Percentiles rank a stretch among this genome's conserved stretches.
Conservation (phyloP, 2,329 filamentous ascomycete species). For the Xylariaceae sp. region DNA sequence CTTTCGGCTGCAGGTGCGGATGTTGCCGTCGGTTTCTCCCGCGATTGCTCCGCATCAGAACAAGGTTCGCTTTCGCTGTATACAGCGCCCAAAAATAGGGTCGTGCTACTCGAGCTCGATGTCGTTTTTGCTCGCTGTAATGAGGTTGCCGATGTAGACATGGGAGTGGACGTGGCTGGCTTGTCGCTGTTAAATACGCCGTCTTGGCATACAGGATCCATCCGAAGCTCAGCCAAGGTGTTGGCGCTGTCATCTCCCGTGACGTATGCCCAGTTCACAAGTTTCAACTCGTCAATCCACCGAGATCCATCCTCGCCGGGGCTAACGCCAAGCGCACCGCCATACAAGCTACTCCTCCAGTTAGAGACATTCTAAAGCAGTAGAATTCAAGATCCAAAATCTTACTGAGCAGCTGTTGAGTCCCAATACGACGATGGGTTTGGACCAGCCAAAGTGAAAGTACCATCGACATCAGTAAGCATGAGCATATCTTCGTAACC, state of each 20-base stretch:
- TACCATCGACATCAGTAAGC: slow-evolving; percentile 59
- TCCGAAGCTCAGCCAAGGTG: slow-evolving; percentile 70
- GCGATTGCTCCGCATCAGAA: slow-evolving; percentile 14
- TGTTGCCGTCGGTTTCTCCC: slow-evolving; percentile 24
- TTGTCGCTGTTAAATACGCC: slow-evolving; percentile 49
- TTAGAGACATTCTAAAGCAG: slow-evolving; percentile 11
- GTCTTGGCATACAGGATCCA: slow-evolving; percentile 68
- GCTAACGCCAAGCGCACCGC: slow-evolving; percentile 65
- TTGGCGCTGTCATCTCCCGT: slow-evolving; percentile 59
- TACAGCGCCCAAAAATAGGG: slow-evolving; percentile 40
- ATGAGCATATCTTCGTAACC: slow-evolving; percentile 81
- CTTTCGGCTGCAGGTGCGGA: slow-evolving; percentile 31
- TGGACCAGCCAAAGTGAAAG: slow-evolving; percentile 63
- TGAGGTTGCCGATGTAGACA: slow-evolving; percentile 5
- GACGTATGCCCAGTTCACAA: slow-evolving; percentile 73
- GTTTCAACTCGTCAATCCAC: slow-evolving; percentile 60
- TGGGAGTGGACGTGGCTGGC: slow-evolving; percentile 38
- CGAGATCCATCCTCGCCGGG: slow-evolving; percentile 56
- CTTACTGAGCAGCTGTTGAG: slow-evolving; percentile 68
- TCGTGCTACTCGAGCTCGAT: slow-evolving; percentile 17
- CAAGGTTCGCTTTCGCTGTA: slow-evolving; percentile 49
- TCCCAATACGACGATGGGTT: slow-evolving; percentile 61
- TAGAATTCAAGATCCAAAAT: slow-evolving; percentile 18
- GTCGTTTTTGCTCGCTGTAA: slow-evolving; percentile 5
- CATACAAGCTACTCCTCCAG: slow-evolving; percentile 55